A percentile compares a stretch with the other conserved stretches of the same genome.
These are phyloP conservation scores for Annulohypoxylon stygium DNA, from an alignment of 495 filamentous ascomycete genomes.

Conservation along the genomic window DNA sequence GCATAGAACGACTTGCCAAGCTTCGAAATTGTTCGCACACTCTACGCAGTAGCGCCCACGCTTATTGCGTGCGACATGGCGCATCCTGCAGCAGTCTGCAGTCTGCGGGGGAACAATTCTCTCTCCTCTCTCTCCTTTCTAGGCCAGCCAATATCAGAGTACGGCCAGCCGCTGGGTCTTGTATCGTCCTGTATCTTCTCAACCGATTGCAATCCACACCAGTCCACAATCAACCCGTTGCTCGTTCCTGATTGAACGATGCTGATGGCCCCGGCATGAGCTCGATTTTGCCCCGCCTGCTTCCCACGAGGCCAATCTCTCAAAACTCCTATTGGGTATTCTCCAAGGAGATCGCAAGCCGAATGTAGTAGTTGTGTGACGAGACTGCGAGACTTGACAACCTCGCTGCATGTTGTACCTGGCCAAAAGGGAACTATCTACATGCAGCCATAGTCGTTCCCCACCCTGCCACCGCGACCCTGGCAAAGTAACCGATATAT, in stretches of 20 bases:
- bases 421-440: constrained; percentile 37
- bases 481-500: constrained; percentile 41
- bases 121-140: constrained; percentile 11
- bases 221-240: constrained; percentile 30
- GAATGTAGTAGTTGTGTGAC: constrained; percentile 48
- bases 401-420: constrained; percentile 45
- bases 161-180: constrained; percentile 59
- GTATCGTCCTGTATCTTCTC: constrained; percentile 29
- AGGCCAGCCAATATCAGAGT: constrained; percentile 63
- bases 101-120: constrained; percentile 48
- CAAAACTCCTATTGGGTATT: constrained; percentile 47
- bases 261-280: constrained; percentile 23
- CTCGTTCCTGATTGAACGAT: constrained; percentile 46
- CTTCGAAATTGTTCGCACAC: constrained; percentile 31
- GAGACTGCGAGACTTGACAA: constrained; percentile 43
- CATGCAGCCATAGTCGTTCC: constrained; percentile 22
- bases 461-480: constrained; percentile 38
- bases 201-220: constrained; percentile 47
- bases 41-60: constrained; percentile 40
- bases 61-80: constrained; percentile 44
- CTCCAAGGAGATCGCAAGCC: constrained; percentile 43
- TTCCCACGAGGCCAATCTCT: constrained; percentile 49
- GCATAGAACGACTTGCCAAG: constrained; percentile 19
- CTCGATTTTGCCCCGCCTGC: constrained; percentile 40
- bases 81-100: constrained; percentile 24